Base-by-base conservation (phyloP, 2,329 filamentous ascomycete genomes). In the Alternaria postmessia region DNA sequence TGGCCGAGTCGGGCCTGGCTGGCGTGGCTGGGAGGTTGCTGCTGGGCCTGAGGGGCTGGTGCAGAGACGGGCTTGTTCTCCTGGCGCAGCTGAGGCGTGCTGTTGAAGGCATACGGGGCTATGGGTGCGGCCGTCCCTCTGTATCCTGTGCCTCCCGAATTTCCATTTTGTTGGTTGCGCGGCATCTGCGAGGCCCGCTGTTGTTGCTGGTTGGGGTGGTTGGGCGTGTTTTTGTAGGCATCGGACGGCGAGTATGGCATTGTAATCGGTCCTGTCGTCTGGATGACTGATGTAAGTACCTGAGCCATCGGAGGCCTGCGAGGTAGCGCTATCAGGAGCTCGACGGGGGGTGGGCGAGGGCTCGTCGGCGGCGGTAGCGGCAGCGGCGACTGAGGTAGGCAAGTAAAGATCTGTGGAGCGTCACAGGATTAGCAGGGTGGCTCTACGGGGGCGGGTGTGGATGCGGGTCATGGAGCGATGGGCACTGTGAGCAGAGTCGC, bases 1-100 rank as follows among this genome's bases (percentile, higher is more conserved):
- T 79, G 76, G 46, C 74, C 75, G 5, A 74, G 71, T 42, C 75
- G 73, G 24, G 72, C 57, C 32, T 71, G 62, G 52, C 67, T 67
- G 49, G 64, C 60, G 14, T 69, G 55, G 55, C 59, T 66, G 16
- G 69, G 63, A 47, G 63, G 65, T 65, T 75, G 77, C 59, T 75
- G 72, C 55, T 68, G 64, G 48, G 72, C 66, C 49, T 83, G 82
- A 48, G 81, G 78, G 54, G 79, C 76, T 8, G 86, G 85, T 57
- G 84, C 82, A 59, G 87, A 87, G 32, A 79, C 79, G 20, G 85
- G 83, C 70, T 86, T 83, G 68, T 82, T 82, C 64, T 89, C 87
- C 64, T 84, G 80, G 56, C 85, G 83, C 63, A 87, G 79, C 70
- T 86, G 83, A 56, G 87, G 86, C 38, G 82, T 83, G 61, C 78